phyloP scores from a whole-genome alignment of 1,284 basidiomycete genomes.

The Thelephora terrestris region DNA sequence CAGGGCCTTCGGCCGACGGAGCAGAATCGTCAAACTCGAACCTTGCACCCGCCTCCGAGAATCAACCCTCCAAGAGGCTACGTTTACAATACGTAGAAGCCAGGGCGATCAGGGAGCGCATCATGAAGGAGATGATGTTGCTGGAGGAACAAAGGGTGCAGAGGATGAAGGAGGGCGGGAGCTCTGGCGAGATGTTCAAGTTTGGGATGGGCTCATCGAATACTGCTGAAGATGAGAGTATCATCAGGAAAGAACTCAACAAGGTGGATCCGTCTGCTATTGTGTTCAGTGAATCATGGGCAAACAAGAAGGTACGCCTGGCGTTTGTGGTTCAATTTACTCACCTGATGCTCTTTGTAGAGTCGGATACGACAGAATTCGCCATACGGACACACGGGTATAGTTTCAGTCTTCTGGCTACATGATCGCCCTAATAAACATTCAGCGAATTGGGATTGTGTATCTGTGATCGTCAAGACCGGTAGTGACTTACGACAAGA shows the following conservation, averaged over 20 bases:
- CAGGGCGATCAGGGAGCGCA: constrained; percentile 84
- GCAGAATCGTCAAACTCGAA: constrained; percentile 16
- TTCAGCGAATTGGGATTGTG: constrained; percentile 69
- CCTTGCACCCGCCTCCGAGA: constrained; percentile 10
- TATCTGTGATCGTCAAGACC: constrained; percentile 98
- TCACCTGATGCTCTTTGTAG: constrained; percentile 23
- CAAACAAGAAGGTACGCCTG: constrained; percentile 72
- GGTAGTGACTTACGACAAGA: constrained; percentile 96
- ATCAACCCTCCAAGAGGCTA: constrained; percentile 34
- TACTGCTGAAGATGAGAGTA: constrained; percentile 80
- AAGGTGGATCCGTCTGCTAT: constrained; percentile 95
- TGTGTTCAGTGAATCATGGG: constrained; percentile 95
- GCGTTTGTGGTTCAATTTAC: constrained; percentile 1
- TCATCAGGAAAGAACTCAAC: constrained; percentile 89
- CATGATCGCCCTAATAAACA: constrained; percentile 8
- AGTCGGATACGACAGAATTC: constrained; percentile 85
- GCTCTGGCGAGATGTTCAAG: constrained; percentile 43
- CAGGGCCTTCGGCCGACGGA: constrained; percentile 52
- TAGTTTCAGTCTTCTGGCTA: not conserved
- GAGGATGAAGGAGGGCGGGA: constrained; percentile 64
- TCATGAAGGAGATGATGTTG: constrained; percentile 98
- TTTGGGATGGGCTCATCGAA: constrained; percentile 40
- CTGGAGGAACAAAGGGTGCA: constrained; percentile 96
- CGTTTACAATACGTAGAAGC: constrained; percentile 74
- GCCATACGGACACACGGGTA: constrained; percentile 92